Percentiles rank a stretch among this genome's conserved stretches.
Evolutionary conservation across 306 rosid species (phyloP).

Genomic region (Cicer pinnatifidum): DNA sequence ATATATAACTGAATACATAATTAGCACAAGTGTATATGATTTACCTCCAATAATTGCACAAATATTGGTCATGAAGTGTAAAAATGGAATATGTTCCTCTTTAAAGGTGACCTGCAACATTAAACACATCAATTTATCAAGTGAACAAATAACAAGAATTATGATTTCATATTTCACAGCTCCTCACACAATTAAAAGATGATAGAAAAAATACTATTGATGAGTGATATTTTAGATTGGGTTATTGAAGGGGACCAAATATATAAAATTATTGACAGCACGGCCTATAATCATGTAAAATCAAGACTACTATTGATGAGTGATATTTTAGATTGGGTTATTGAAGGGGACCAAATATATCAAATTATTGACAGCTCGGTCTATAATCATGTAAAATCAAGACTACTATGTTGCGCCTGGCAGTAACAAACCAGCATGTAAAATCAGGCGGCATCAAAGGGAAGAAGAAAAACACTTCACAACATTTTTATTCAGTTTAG

Average conservation of each 20-base stretch:
- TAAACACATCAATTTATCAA: constrained; percentile 16
- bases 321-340: no score
- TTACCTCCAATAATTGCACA: constrained; percentile 94
- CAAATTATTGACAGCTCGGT: no score
- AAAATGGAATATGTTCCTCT: constrained; percentile 76
- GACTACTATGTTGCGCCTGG: neutral
- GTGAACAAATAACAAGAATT: constrained; percentile 20
- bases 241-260: no score
- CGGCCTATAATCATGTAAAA: no score
- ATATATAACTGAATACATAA: constrained; percentile 36
- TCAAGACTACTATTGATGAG: neutral
- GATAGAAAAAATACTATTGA: no score
- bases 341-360: no score
- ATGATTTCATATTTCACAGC: constrained; percentile 9
- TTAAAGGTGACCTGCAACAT: constrained; percentile 76
- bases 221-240: no score
- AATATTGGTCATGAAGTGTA: constrained; percentile 82
- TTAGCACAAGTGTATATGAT: constrained; percentile 13
- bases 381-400: neutral
- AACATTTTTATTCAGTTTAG: constrained; percentile 34
- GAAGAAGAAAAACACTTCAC: constrained; percentile 23
- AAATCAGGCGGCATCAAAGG: neutral
- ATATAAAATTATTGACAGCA: no score
- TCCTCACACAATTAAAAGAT: neutral
- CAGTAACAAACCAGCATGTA: neutral